Base-by-base conservation (phyloP, 768 basidiomycete genomes). In the Hypholoma fasciculare region DNA sequence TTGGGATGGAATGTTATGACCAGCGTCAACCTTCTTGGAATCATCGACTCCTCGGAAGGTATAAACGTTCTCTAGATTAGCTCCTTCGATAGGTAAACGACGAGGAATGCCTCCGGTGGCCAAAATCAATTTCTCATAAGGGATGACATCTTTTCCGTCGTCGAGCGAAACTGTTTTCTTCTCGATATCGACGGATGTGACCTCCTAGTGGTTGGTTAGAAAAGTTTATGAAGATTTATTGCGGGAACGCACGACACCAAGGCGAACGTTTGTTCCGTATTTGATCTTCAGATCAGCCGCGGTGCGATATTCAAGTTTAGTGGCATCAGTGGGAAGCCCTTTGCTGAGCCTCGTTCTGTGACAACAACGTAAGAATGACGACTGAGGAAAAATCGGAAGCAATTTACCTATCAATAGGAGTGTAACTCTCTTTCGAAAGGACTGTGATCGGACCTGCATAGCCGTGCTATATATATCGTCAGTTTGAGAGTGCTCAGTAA, bases 311-410 rank as follows among this genome's bases (percentile, higher is more conserved):
- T 89, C 84, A 36, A 96, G 72, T 73, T 94, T 93, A n/a, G 83
- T 73, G 1, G 87, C 72, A 64, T 95, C 92, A 16, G 88, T 87
- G 42, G 88, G 80, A 52, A 96, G 84, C 2, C 86, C 86, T 72
- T 97, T 96, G 73, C 92, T 93, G 54, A 96, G 78, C 74, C 91
- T 96, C 43, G 95, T 95, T 59, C 92, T 91, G 17, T 36, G 53
- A 36, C 20, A 39, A 20, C 20, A 37, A 23, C 26, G 23, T 20
- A 27, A 49, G n/a, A 42, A 39, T 42, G 23, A n/a, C 36, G 13
- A 42, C 20, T 12, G 51, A 11, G 54, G 40, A 52, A 30, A 17
- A 34, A 51, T 23, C 46, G 17, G 23, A 48, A 13, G 39, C 4
- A 11, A 23, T 48, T 34, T 54, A 71, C 91, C 94, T 82, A 73